Percentiles rank a stretch among this genome's conserved stretches.
These are phyloP conservation scores for Angomonas deanei DNA, from an alignment of 208 protist species.

Conservation along the genomic window DNA sequence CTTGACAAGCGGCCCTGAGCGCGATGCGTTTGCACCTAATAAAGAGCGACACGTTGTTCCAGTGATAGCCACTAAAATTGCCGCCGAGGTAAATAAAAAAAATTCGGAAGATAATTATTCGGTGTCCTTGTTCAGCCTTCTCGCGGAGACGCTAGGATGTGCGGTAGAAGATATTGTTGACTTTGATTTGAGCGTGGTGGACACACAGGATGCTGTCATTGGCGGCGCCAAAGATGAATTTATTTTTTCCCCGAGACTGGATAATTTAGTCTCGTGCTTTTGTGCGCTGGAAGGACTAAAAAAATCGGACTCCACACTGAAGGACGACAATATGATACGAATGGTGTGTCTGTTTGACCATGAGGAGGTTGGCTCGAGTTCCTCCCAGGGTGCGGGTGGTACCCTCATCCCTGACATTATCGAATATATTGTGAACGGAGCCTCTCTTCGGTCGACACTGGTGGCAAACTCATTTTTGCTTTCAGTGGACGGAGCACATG, in stretches of 20 bases:
- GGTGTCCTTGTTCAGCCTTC: constrained; percentile 63
- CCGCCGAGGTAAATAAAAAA: constrained; percentile 17
- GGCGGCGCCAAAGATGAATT: constrained; percentile 94
- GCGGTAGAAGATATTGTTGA: constrained; percentile 87
- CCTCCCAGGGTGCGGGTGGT: constrained; percentile 70
- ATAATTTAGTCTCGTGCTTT: constrained; percentile 96
- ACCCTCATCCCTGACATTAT: constrained; percentile 75
- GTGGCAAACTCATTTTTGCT: constrained; percentile 91
- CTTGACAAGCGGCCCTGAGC: constrained; percentile 68
- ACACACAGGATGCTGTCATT: constrained; percentile 88
- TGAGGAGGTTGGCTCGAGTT: constrained; percentile 85
- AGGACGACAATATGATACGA: constrained; percentile 74
- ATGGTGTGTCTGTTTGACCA: constrained; percentile 89
- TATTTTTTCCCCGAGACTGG: constrained; percentile 92
- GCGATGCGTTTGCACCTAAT: constrained; percentile 91
- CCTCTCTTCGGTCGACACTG: constrained; percentile 40
- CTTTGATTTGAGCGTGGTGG: constrained; percentile 94
- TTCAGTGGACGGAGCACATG: constrained; percentile 96
- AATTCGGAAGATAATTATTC: constrained; percentile 46
- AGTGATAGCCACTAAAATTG: constrained; percentile 72
- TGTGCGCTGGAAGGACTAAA: constrained; percentile 82
- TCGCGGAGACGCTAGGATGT: constrained; percentile 61
- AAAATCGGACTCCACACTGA: constrained; percentile 18
- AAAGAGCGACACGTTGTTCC: constrained; percentile 94
- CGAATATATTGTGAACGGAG: constrained; percentile 41